Evolutionary conservation across 2,329 filamentous ascomycete genomes (phyloP).

Genomic region (Cladosporium halotolerans): DNA sequence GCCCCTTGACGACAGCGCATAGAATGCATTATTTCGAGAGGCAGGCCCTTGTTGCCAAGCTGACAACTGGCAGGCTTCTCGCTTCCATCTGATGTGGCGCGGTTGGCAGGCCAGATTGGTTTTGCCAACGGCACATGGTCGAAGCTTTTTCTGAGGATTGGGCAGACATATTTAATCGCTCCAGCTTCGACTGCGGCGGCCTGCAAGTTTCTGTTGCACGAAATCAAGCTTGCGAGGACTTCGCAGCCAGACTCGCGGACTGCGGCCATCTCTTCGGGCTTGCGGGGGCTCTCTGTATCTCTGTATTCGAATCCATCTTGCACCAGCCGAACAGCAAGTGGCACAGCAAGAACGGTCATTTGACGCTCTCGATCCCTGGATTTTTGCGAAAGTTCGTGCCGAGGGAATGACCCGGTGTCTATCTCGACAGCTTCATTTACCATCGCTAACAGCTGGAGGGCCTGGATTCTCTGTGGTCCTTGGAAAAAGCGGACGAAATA

Average conservation of each 20-base stretch:
- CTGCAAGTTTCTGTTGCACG: slow-evolving; percentile 72
- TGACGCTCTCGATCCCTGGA: slow-evolving; percentile 37
- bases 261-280: neutral
- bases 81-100: neutral
- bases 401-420: slow-evolving; percentile 19
- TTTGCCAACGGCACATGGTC: slow-evolving; percentile 48
- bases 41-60: slow-evolving; percentile 57
- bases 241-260: slow-evolving; percentile 67
- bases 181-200: slow-evolving; percentile 70
- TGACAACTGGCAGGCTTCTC: slow-evolving; percentile 30
- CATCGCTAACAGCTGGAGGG: slow-evolving; percentile 35
- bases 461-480: slow-evolving; percentile 36
- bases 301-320: slow-evolving; percentile 33
- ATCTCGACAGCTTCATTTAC: slow-evolving; percentile 30
- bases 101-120: slow-evolving; percentile 49
- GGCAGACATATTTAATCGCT: slow-evolving; percentile 56
- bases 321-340: slow-evolving; percentile 44
- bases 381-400: slow-evolving; percentile 24
- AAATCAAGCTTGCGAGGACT: slow-evolving; percentile 70
- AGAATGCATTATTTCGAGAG: slow-evolving; percentile 58
- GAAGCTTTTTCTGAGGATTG: slow-evolving; percentile 60
- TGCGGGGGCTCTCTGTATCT: slow-evolving; percentile 33
- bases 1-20: slow-evolving; percentile 70
- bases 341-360: slow-evolving; percentile 41
- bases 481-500: slow-evolving; percentile 38